Base-by-base conservation (phyloP, 768 basidiomycete genomes). In the Leccinum truebloodii region DNA sequence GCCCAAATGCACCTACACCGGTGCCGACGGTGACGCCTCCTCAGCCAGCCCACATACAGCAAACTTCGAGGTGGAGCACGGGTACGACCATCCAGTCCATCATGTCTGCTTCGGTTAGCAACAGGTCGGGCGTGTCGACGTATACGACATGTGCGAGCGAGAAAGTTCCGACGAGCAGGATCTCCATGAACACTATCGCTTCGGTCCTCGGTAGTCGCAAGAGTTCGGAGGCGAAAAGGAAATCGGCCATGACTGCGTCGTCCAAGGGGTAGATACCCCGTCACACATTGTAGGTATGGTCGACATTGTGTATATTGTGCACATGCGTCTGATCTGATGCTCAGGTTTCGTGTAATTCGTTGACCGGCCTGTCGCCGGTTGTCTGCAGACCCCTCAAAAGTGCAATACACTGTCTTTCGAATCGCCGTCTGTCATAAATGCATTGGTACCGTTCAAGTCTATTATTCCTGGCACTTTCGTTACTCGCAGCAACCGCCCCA, bases 11-110 rank as follows among this genome's bases (percentile, higher is more conserved):
- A 2, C 12, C 65, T 26, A 60, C 48, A 22, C 65, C 59, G 0
- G 58, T 54, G 28, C 60, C 59, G 6, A 48, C 41, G 1, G 55
- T 66, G 26, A 60, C 60, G 28, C 50, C 60, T 37, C 72, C 62
- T 41, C 65, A 65, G 52, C 53, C 46, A 26, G 62, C 62, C 6
- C 67, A 75, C 18, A n/a, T 60, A 10, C 68, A 62, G 6, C 65
- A 63, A 52, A 54, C 4, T 20, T 74, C 73, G 14, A 63, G 74
- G 32, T 74, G 73, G 73, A 74, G 73, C 57, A 60, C 70, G n/a
- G 67, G 72, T 41, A 74, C 73, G 10, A 70, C 72, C 5, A 60
- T 69, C 39, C 69, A 55, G 55, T 74, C 73, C 30, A 20, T 65
- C 46, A 55, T 61, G 44, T 72, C 70, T n/a, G 61, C 59, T 52